Conservation (phyloP, 306 rosid species). For the Echinosophora koreensis region DNA sequence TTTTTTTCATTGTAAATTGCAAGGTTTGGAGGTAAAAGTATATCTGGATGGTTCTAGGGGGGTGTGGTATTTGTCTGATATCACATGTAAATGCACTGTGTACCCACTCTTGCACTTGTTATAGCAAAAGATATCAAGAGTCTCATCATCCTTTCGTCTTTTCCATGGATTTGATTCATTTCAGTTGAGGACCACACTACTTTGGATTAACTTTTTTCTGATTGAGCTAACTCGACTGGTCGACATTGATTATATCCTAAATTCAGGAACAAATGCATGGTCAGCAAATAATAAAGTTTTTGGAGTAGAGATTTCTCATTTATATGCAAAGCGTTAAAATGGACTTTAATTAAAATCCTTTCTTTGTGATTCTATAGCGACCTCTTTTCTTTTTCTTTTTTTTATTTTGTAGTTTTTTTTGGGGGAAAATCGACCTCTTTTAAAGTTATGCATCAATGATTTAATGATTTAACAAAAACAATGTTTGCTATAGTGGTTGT, state of each 20-base stretch:
- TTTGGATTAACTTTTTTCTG: background rate
- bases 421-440: too few species aligned
- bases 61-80: background rate
- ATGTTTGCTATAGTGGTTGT: too few species aligned
- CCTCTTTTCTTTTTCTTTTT: too few species aligned
- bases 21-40: too few species aligned
- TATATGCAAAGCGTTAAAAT: background rate
- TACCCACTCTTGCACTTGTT: background rate
- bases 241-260: too few species aligned
- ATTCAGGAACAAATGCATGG: background rate
- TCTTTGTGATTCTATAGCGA: too few species aligned
- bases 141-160: background rate
- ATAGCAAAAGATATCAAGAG: background rate
- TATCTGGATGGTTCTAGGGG: conserved; percentile 30
- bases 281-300: background rate
- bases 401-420: too few species aligned
- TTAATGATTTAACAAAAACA: too few species aligned
- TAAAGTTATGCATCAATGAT: too few species aligned
- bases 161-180: background rate
- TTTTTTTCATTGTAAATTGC: background rate
- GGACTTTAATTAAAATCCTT: background rate
- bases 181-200: background rate
- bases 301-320: background rate
- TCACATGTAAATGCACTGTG: background rate
- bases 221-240: background rate